Percentiles rank a stretch among this genome's conserved stretches.
These are phyloP conservation scores for Rosa chinensis DNA, from an alignment of 306 rosid species.

Conservation along the genomic window DNA sequence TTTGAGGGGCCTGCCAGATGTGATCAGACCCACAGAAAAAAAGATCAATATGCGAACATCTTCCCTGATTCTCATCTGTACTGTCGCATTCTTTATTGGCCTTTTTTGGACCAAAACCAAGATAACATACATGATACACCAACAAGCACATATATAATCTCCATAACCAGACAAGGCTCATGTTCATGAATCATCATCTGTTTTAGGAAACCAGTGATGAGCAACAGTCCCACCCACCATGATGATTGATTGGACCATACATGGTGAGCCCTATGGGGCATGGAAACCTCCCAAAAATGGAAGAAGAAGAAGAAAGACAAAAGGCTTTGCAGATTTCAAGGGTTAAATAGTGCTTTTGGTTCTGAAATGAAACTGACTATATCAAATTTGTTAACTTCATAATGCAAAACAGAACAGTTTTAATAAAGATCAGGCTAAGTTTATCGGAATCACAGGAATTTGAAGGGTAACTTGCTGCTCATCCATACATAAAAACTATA, in stretches of 20 bases:
- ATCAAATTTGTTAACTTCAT: neutral
- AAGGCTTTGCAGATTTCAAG: neutral
- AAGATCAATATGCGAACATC: neutral
- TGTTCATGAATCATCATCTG: neutral
- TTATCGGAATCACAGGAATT: neutral
- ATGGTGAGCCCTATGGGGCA: neutral
- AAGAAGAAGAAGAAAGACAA: neutral
- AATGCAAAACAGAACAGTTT: neutral
- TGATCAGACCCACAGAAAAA: conserved; percentile 2
- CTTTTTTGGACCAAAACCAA: neutral
- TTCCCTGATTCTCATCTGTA: neutral
- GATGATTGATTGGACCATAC: conserved; percentile 1
- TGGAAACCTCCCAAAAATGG: neutral
- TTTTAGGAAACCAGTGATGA: neutral
- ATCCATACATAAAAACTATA: neutral
- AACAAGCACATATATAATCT: neutral
- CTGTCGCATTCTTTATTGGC: conserved; percentile 5
- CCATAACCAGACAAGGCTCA: conserved; percentile 6
- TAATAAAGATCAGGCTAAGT: neutral
- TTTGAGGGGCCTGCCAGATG: conserved; percentile 8
- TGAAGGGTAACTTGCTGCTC: neutral
- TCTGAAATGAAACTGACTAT: neutral
- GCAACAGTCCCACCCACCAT: conserved; percentile 9
- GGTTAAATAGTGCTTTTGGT: neutral
- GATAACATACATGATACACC: neutral